Conservation (phyloP, 2,329 filamentous ascomycete genomes). For the Fusarium pilosicola region DNA sequence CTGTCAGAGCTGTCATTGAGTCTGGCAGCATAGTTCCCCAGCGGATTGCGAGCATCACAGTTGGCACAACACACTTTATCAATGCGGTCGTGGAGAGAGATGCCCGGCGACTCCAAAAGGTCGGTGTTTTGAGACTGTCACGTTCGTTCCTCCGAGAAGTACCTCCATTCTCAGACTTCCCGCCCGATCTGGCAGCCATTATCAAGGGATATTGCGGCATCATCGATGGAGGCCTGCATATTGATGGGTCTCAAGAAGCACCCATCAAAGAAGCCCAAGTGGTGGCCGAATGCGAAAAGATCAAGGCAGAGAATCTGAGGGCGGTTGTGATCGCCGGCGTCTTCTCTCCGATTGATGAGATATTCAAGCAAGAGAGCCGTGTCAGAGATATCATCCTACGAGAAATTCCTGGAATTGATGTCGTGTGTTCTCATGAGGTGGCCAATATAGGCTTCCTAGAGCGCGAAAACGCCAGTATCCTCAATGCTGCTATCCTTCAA, state of each 20-base stretch:
- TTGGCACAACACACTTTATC: constrained; percentile 64
- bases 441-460: constrained; percentile 55
- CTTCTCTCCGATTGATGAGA: not conserved
- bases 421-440: constrained; percentile 46
- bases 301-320: not conserved
- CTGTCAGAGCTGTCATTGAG: constrained; percentile 45
- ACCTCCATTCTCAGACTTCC: constrained; percentile 58
- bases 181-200: not conserved
- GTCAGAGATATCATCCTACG: constrained; percentile 44
- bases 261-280: not conserved
- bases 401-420: not conserved
- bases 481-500: constrained; percentile 61
- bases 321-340: not conserved
- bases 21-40: constrained; percentile 43
- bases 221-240: constrained; percentile 3
- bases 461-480: constrained; percentile 63
- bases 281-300: not conserved
- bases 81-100: constrained; percentile 61
- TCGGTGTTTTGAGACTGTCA: not conserved
- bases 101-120: constrained; percentile 54
- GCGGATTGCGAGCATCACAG: constrained; percentile 45
- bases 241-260: not conserved
- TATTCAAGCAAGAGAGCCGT: not conserved
- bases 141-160: constrained; percentile 40
- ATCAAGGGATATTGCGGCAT: not conserved